Percentiles rank a stretch among this genome's conserved stretches.
Evolutionary conservation across 805 yeast genomes (phyloP).

Genomic region (Cyberlindnera nakhonratchasimensis): DNA sequence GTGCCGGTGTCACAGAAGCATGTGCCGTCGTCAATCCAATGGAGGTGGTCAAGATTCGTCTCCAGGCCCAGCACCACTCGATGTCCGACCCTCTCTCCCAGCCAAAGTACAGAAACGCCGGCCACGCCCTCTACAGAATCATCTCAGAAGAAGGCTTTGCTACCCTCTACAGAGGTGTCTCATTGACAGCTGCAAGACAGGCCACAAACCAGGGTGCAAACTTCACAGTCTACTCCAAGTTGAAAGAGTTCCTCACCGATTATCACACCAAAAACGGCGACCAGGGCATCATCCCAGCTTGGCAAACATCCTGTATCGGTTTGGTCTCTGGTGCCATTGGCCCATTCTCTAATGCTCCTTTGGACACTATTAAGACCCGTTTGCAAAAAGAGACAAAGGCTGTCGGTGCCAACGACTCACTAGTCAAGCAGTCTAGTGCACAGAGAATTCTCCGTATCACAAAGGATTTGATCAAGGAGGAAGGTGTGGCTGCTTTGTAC

Average conservation of each 20-base stretch:
- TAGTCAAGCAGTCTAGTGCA: slow-evolving; percentile 54
- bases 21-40: slow-evolving; percentile 93
- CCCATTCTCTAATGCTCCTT: slow-evolving; percentile 95
- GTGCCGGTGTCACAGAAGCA: slow-evolving; percentile 97
- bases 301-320: slow-evolving; percentile 93
- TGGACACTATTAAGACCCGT: slow-evolving; percentile 95
- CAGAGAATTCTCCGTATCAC: slow-evolving; percentile 80
- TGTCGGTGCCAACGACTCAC: slow-evolving; percentile 29
- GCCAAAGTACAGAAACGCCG: slow-evolving; percentile 89
- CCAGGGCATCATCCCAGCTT: slow-evolving; percentile 63
- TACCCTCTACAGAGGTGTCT: slow-evolving; percentile 90
- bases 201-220: slow-evolving; percentile 98
- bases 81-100: slow-evolving; percentile 73
- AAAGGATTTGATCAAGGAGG: slow-evolving; percentile 75
- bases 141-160: slow-evolving; percentile 87
- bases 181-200: slow-evolving; percentile 95
- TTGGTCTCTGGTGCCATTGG: slow-evolving; percentile 95
- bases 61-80: slow-evolving; percentile 93
- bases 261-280: slow-evolving; percentile 45
- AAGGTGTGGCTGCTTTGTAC: slow-evolving; percentile 85
- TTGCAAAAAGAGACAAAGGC: slow-evolving; percentile 85
- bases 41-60: slow-evolving; percentile 94
- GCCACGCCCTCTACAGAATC: slow-evolving; percentile 82
- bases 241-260: slow-evolving; percentile 67
- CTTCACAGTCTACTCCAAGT: slow-evolving; percentile 88